Evolutionary conservation across 164 flowering plant species (phyloP).

Genomic region (Stephania cephalantha): DNA sequence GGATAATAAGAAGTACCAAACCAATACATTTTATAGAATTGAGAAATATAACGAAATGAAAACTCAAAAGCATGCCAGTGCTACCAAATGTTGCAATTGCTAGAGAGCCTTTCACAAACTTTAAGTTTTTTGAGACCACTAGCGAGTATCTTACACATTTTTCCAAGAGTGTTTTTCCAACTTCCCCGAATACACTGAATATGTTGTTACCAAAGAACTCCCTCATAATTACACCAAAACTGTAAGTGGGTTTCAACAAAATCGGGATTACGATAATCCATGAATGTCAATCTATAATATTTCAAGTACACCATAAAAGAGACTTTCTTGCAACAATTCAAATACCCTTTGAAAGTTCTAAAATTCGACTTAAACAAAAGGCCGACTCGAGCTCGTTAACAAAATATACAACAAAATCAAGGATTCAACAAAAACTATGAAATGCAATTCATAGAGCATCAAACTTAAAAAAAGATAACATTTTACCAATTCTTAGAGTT

Average conservation of each 20-base stretch:
- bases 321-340: not conserved
- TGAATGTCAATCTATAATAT: not conserved
- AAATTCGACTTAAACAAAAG: not conserved
- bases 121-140: no score
- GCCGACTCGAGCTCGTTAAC: not conserved
- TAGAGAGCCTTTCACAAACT: no score
- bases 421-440: not conserved
- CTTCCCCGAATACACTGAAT: no score
- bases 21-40: no score
- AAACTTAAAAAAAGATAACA: not conserved
- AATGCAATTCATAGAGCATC: not conserved
- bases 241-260: not conserved
- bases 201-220: not conserved
- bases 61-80: not conserved
- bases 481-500: slow-evolving; percentile 69
- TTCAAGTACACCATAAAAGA: not conserved
- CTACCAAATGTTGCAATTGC: no score
- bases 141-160: no score
- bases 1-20: no score
- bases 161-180: not conserved
- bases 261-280: no score
- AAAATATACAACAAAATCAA: not conserved
- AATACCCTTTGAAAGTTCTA: not conserved
- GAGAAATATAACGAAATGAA: not conserved
- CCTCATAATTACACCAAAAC: not conserved